Evolutionary conservation across 2,329 filamentous ascomycete genomes (phyloP).

Genomic region (Sporothrix globosa): DNA sequence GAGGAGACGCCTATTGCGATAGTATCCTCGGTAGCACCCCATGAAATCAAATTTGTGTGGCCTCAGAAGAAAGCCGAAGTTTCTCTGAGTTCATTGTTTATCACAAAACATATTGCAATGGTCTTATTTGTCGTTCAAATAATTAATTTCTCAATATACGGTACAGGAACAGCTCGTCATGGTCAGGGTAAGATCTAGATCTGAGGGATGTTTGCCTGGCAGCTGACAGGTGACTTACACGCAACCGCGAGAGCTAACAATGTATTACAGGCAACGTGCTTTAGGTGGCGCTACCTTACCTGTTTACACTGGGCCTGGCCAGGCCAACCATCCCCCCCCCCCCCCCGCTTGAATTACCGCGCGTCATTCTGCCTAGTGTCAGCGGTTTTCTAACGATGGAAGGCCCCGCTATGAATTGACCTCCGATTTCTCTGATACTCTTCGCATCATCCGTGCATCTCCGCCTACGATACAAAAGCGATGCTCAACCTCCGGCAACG

Average conservation of each 20-base stretch:
- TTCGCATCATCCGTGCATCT: background rate
- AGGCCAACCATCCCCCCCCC: background rate
- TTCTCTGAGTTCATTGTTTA: background rate
- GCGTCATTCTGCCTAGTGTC: slow-evolving; percentile 34
- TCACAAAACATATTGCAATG: background rate
- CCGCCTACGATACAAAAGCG: background rate
- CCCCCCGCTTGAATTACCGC: slow-evolving; percentile 26
- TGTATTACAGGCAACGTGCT: slow-evolving; percentile 15
- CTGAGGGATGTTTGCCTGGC: background rate
- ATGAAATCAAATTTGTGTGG: background rate
- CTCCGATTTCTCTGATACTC: background rate
- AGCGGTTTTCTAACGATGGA: slow-evolving; percentile 2
- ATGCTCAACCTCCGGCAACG: slow-evolving; percentile 4
- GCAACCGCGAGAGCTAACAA: background rate
- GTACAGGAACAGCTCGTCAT: background rate
- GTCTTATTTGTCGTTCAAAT: background rate
- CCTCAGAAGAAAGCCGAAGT: background rate
- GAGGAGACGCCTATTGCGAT: background rate
- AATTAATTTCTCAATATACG: background rate
- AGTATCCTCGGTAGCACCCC: background rate
- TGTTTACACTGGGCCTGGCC: background rate
- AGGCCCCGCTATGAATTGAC: background rate
- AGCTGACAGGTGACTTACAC: slow-evolving; percentile 2
- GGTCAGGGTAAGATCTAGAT: background rate
- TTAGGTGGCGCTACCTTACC: background rate